Evolutionary conservation across 257 asterid genomes (phyloP).

Genomic region (Solanum infundibuliforme): DNA sequence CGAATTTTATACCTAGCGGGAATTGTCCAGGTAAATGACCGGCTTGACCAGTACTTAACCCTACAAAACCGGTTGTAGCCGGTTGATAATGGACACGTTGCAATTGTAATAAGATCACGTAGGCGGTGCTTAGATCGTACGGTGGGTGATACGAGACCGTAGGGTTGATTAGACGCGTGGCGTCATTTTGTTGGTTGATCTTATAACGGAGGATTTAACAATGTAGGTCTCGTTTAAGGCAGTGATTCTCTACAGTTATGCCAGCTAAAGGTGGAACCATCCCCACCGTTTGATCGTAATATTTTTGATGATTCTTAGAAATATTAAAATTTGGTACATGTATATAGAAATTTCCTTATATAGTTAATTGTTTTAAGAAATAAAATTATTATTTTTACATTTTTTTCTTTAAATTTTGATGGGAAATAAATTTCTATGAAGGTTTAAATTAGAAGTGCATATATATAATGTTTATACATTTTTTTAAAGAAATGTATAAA

Average conservation of each 20-base stretch:
- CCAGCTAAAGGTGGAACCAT: not conserved
- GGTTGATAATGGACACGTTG: conserved; percentile 29
- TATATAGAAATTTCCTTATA: not conserved
- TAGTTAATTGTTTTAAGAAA: not conserved
- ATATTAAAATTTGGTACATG: not conserved
- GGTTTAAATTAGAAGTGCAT: not conserved
- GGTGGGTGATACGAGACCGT: conserved; percentile 42
- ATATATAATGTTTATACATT: not conserved
- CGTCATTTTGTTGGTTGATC: conserved; percentile 8
- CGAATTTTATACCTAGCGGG: conserved; percentile 51
- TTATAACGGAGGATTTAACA: not conserved
- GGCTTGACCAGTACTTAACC: conserved; percentile 28
- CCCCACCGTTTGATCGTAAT: not conserved
- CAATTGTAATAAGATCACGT: not conserved
- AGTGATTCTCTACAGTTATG: not conserved
- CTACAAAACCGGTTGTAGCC: conserved; percentile 23
- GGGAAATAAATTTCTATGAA: not conserved
- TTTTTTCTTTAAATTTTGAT: not conserved
- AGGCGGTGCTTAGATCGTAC: conserved; percentile 35
- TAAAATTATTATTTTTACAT: not conserved
- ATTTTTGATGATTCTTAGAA: not conserved
- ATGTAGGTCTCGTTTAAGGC: conserved; percentile 5
- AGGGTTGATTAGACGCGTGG: conserved; percentile 31
- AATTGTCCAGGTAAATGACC: conserved; percentile 32
- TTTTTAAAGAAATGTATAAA: not conserved